phyloP scores from a whole-genome alignment of 208 protist genomes.

The Trypanosoma mega region DNA sequence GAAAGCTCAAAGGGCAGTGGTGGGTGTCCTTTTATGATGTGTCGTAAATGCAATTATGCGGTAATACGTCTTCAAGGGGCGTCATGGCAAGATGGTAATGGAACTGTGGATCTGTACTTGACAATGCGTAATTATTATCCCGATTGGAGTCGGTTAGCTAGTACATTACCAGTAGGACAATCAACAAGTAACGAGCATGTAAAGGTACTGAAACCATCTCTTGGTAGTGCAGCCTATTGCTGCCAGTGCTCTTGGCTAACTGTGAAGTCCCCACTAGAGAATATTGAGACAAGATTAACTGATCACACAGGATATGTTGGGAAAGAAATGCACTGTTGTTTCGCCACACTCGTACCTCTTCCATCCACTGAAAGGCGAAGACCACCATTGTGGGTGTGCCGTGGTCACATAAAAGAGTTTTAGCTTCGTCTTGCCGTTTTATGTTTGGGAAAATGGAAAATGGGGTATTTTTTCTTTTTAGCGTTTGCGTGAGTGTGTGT shows the following conservation, averaged over 20 bases:
- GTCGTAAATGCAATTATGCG: conserved; percentile 71
- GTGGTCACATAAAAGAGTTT: too few species aligned
- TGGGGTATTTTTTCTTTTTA: too few species aligned
- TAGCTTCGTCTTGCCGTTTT: too few species aligned
- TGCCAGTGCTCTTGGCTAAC: conserved; percentile 89
- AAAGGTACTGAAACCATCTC: conserved; percentile 35
- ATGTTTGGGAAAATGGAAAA: too few species aligned
- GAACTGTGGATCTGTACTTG: conserved; percentile 69
- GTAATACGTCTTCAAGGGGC: conserved; percentile 81
- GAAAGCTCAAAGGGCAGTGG: conserved; percentile 31
- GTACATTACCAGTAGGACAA: conserved; percentile 47
- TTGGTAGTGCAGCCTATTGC: conserved; percentile 68
- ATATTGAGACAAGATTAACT: conserved; percentile 59
- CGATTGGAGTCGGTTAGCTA: conserved; percentile 79
- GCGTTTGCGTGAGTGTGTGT: too few species aligned
- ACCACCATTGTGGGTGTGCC: conserved; percentile 79
- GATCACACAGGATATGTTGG: conserved; percentile 33
- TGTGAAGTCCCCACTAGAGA: conserved; percentile 33
- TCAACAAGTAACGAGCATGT: conserved; percentile 11
- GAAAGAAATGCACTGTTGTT: conserved; percentile 27
- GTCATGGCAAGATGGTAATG: conserved; percentile 55
- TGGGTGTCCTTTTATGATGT: conserved; percentile 73
- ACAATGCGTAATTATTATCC: conserved; percentile 87
- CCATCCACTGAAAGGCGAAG: conserved; percentile 34
- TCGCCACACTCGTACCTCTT: conserved; percentile 59